phyloP scores from a whole-genome alignment of 768 basidiomycete genomes.

The Boletus reticuloceps region DNA sequence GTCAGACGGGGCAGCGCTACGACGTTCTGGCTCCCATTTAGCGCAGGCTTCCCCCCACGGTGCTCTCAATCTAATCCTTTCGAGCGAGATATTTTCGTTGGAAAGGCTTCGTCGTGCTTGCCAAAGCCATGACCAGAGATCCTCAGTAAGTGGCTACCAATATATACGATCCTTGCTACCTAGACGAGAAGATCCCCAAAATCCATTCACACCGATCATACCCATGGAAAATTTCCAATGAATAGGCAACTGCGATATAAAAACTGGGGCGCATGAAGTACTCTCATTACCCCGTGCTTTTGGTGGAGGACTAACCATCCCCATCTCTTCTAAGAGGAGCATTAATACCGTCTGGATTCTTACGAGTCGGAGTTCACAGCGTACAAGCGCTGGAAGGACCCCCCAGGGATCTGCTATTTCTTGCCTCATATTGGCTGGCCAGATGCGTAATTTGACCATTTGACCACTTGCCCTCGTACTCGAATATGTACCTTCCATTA shows the following conservation, averaged over 20 bases:
- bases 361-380: background rate
- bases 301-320: too few relatives aligned
- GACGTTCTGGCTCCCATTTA: too few relatives aligned
- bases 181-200: background rate
- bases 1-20: too few relatives aligned
- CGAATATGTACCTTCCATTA: slow-evolving; percentile 5
- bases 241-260: too few relatives aligned
- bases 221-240: background rate
- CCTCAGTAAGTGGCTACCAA: too few relatives aligned
- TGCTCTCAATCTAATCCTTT: too few relatives aligned
- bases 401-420: slow-evolving; percentile 2
- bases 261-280: too few relatives aligned
- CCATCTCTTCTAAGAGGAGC: background rate
- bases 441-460: background rate
- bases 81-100: too few relatives aligned
- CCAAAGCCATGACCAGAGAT: too few relatives aligned
- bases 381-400: background rate
- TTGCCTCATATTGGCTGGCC: background rate
- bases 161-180: background rate
- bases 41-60: too few relatives aligned
- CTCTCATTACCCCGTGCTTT: too few relatives aligned
- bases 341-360: background rate
- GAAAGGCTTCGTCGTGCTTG: too few relatives aligned
- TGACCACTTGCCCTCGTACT: background rate
- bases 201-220: background rate